Evolutionary conservation across 208 protist genomes (phyloP).

Genomic region (Herpetomonas tarakana): DNA sequence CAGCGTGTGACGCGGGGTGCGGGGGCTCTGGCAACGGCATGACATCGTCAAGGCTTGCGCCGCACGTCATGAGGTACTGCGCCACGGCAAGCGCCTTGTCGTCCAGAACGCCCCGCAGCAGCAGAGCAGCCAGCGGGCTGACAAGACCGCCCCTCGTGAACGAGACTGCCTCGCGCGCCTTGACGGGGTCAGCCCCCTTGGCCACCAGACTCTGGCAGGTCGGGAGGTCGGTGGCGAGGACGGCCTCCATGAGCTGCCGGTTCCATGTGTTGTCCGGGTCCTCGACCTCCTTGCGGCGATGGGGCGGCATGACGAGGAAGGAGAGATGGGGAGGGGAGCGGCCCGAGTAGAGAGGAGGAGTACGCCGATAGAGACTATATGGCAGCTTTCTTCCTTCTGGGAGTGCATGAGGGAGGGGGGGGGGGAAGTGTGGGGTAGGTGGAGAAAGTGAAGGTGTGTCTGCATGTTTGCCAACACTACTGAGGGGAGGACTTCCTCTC

Average conservation of each 20-base stretch:
- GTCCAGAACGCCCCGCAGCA: constrained; percentile 1
- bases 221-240: constrained; percentile 33
- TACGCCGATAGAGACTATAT: too few relatives aligned
- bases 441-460: too few relatives aligned
- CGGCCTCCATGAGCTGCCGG: constrained; percentile 68
- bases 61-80: constrained; percentile 42
- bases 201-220: constrained; percentile 34
- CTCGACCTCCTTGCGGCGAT: constrained; percentile 22
- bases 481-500: too few relatives aligned
- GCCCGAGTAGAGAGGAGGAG: too few relatives aligned
- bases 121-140: constrained; percentile 22
- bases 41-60: constrained; percentile 48
- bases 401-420: too few relatives aligned
- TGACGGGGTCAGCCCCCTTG: constrained; percentile 58
- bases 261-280: constrained; percentile 86
- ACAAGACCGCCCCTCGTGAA: constrained; percentile 27
- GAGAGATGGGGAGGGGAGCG: too few relatives aligned
- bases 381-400: too few relatives aligned
- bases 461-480: too few relatives aligned
- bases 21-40: constrained; percentile 30
- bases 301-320: background rate
- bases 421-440: too few relatives aligned
- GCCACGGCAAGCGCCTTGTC: constrained; percentile 30
- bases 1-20: constrained; percentile 4
- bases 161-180: constrained; percentile 47